Conservation (phyloP, 2,329 filamentous ascomycete genomes). For the Exophiala mesophila region DNA sequence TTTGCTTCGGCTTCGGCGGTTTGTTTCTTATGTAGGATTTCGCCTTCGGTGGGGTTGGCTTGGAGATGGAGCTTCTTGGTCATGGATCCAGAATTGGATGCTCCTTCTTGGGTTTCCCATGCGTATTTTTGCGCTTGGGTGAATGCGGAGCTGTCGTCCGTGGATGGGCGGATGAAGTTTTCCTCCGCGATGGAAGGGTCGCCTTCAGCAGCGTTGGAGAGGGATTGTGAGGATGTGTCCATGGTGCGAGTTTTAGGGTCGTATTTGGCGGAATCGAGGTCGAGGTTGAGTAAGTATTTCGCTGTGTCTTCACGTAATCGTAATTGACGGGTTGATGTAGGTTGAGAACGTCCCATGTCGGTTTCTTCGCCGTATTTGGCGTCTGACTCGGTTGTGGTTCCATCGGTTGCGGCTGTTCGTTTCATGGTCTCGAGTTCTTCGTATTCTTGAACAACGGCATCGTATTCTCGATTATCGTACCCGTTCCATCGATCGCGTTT, state of each 20-base stretch:
- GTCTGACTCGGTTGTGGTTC: constrained; percentile 35
- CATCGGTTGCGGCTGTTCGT: constrained; percentile 50
- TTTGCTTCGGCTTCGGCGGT: constrained; percentile 66
- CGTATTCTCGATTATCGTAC: constrained; percentile 86
- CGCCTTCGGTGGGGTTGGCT: constrained; percentile 91
- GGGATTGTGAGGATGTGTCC: constrained; percentile 67
- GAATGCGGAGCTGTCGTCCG: constrained; percentile 89
- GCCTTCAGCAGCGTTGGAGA: constrained; percentile 59
- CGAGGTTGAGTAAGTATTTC: constrained; percentile 91
- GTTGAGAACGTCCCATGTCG: constrained; percentile 83
- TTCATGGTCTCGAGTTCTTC: constrained; percentile 76
- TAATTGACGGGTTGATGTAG: constrained; percentile 83
- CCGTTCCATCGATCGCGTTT: constrained; percentile 98
- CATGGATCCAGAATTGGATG: constrained; percentile 39
- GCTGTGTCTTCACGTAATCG: constrained; percentile 94
- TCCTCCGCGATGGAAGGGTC: constrained; percentile 85
- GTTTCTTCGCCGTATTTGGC: constrained; percentile 84
- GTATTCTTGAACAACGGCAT: constrained; percentile 81
- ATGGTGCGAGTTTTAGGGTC: constrained; percentile 93
- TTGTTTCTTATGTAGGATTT: constrained; percentile 76
- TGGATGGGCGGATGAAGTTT: constrained; percentile 70
- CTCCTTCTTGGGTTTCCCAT: constrained; percentile 76
- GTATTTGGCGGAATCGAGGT: constrained; percentile 94
- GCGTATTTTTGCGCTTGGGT: constrained; percentile 84
- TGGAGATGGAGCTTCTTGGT: constrained; percentile 83